Evolutionary conservation across 495 filamentous ascomycete genomes (phyloP).

Genomic region (Chaetomidium leptoderma): DNA sequence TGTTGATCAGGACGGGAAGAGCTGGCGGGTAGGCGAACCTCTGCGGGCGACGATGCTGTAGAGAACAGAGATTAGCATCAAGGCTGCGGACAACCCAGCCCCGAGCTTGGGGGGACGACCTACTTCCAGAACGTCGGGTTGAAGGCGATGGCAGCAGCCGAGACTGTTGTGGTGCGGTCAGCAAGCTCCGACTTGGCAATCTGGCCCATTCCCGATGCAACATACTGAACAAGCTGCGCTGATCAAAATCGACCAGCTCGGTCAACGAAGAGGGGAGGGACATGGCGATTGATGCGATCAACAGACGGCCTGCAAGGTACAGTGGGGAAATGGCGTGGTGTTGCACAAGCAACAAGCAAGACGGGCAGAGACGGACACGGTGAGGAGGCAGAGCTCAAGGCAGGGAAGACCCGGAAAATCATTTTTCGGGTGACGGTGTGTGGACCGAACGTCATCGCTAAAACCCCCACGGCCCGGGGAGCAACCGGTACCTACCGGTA

Average conservation of each 20-base stretch:
- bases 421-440: slow-evolving; percentile 7
- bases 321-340: not conserved
- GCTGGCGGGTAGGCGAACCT: slow-evolving; percentile 45
- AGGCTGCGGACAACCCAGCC: not conserved
- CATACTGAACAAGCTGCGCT: slow-evolving; percentile 61
- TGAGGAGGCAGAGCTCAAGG: not conserved
- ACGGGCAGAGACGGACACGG: not conserved
- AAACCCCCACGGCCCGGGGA: not conserved
- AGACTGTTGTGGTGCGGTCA: slow-evolving; percentile 47
- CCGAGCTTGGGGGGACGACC: slow-evolving; percentile 17
- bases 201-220: slow-evolving; percentile 8
- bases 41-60: slow-evolving; percentile 60
- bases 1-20: not conserved
- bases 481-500: not conserved
- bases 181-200: slow-evolving; percentile 4
- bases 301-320: not conserved
- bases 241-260: slow-evolving; percentile 56
- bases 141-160: slow-evolving; percentile 63
- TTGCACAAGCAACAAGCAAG: not conserved
- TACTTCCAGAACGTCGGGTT: slow-evolving; percentile 83
- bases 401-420: slow-evolving; percentile 1
- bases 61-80: slow-evolving; percentile 21
- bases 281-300: slow-evolving; percentile 21
- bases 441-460: slow-evolving; percentile 10
- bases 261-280: slow-evolving; percentile 29